These are phyloP conservation scores for Barnettozyma wickerhamii DNA, from an alignment of 805 yeast genomes.

Conservation along the genomic window DNA sequence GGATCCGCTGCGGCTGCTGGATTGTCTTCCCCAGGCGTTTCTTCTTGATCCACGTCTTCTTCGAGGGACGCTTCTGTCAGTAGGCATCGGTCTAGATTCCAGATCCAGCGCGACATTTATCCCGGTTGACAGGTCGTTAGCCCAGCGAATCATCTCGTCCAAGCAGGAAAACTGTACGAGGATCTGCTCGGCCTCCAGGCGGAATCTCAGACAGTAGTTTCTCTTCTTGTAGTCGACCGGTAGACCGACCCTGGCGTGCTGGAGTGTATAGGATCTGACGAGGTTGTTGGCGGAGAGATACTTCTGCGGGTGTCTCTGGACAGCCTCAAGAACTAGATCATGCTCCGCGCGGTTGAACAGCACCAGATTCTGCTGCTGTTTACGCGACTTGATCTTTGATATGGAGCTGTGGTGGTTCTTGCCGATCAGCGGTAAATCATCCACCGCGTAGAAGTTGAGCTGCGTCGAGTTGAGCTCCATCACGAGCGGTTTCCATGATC, in stretches of 20 bases:
- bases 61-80: conserved; percentile 76
- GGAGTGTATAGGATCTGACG: conserved; percentile 70
- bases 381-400: conserved; percentile 7
- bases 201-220: conserved; percentile 61
- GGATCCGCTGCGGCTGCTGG: background rate
- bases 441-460: conserved; percentile 58
- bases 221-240: conserved; percentile 81
- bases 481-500: conserved; percentile 68
- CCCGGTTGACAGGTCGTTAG: conserved; percentile 65
- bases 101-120: conserved; percentile 78
- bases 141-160: conserved; percentile 75
- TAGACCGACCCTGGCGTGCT: conserved; percentile 77
- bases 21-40: conserved; percentile 5
- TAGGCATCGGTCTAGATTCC: conserved; percentile 65
- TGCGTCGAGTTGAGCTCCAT: conserved; percentile 86
- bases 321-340: conserved; percentile 19
- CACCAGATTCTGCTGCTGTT: conserved; percentile 2
- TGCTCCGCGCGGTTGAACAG: conserved; percentile 23
- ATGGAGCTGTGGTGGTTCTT: conserved; percentile 22
- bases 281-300: conserved; percentile 28
- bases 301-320: conserved; percentile 12
- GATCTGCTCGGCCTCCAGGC: conserved; percentile 83
- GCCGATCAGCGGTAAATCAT: conserved; percentile 28
- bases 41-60: conserved; percentile 48
- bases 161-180: conserved; percentile 59